Conservation (phyloP, 2,329 filamentous ascomycete genomes). For the Epichloe gansuensis region DNA sequence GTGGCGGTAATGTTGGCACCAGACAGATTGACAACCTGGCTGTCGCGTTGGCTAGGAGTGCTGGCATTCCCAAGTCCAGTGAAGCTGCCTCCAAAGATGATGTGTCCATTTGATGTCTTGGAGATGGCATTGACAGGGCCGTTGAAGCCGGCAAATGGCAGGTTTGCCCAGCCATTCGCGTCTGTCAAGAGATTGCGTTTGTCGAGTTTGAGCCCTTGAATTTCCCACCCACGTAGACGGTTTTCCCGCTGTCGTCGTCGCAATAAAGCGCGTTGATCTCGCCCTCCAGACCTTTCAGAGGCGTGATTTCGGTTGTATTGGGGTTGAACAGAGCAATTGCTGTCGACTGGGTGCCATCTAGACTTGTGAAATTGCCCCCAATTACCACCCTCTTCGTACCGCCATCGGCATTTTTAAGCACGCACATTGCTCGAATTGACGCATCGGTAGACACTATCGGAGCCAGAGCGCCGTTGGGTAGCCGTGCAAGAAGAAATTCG, state of each 20-base stretch:
- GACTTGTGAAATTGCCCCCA: conserved; percentile 89
- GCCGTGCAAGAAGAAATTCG: conserved; percentile 64
- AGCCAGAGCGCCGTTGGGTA: conserved; percentile 76
- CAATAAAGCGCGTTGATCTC: conserved; percentile 75
- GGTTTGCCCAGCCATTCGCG: conserved; percentile 57
- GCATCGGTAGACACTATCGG: conserved; percentile 68
- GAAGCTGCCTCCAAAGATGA: conserved; percentile 87
- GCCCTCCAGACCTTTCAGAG: conserved; percentile 72
- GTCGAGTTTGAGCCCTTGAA: conserved; percentile 72
- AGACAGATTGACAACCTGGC: conserved; percentile 73
- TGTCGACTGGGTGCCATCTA: conserved; percentile 63
- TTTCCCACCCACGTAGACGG: conserved; percentile 83
- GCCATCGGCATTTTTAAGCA: conserved; percentile 56
- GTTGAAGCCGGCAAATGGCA: conserved; percentile 92
- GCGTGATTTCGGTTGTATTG: conserved; percentile 53
- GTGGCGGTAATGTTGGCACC: conserved; percentile 61
- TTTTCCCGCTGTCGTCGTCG: conserved; percentile 57
- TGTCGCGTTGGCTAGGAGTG: conserved; percentile 51
- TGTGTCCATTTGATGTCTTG: conserved; percentile 67
- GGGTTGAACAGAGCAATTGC: conserved; percentile 76
- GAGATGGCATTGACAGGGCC: conserved; percentile 79
- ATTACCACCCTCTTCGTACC: conserved; percentile 64
- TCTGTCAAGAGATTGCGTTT: conserved; percentile 75
- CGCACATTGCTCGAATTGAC: conserved; percentile 79
- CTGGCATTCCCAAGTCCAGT: conserved; percentile 76